Evolutionary conservation across 2,329 filamentous ascomycete species (phyloP), one percentile per base, ranked within the genome.

Genomic region (Exophiala lecanii-corni): DNA sequence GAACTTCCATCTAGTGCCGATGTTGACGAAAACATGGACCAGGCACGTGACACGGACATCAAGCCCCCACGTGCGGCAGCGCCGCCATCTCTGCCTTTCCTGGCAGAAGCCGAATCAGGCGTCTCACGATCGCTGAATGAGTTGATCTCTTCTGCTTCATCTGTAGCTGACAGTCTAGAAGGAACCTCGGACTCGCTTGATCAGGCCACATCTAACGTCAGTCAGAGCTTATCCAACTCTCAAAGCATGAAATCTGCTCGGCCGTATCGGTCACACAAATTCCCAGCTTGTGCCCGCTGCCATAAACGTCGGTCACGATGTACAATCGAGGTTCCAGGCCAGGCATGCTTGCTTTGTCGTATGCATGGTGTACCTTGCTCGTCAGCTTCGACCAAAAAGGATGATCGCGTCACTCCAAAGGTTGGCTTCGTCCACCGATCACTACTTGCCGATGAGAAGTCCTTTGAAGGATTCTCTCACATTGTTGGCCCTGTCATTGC

Each of bases 301-400:
- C 70, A 79, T 40, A 72, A 72, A 47, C 71, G 79, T 47, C 81
- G 81, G 58, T 78, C 76, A 2, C 69, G 79, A 51, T 82, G 79
- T 57, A 78, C 76, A 13, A 71, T 77, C 19, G 76, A 79, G 53
- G 62, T 73, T 10, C 67, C 70, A 3, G 68, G 72, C 2, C 63
- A 72, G 39, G 67, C 68, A 5, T 82, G 78, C 53, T 60, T 79
- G 6, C 69, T 80, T 56, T 82, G 78, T 58, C 71, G 71, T 28
- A 72, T 76, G 15, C 75, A 80, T 53, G 70, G 72, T 6, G 77
- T 75, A 4, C 71, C 76, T 17, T 81, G 78, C 45, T 66, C 71
- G 36, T 79, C 76, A 41, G 74, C 74, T 25, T 63, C 68, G n/a
- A 64, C 65, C 43, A 45, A 57, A 26, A 42, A 50, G 50, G 41